Evolutionary conservation across 768 basidiomycete species (phyloP).

Genomic region (Hemileccinum impolitum): DNA sequence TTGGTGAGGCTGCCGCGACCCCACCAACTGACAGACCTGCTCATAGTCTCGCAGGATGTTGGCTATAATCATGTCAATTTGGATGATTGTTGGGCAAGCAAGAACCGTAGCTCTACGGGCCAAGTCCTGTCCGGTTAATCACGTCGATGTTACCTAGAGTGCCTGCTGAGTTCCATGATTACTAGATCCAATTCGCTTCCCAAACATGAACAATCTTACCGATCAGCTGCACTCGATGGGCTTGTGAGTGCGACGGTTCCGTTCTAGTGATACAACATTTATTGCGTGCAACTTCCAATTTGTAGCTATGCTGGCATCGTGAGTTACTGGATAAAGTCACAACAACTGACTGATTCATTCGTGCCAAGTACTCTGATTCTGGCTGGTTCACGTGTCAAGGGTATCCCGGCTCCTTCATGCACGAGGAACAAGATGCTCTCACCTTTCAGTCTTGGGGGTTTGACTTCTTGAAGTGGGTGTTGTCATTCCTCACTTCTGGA

Average conservation of each 20-base stretch:
- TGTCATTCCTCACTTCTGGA: background rate
- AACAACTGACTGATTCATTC: background rate
- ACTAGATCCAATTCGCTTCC: constrained; percentile 48
- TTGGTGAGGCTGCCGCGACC: constrained; percentile 30
- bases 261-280: background rate
- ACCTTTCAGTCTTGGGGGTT: constrained; percentile 62
- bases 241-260: constrained; percentile 38
- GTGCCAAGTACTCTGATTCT: constrained; percentile 56
- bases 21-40: background rate
- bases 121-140: constrained; percentile 52
- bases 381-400: constrained; percentile 64
- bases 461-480: constrained; percentile 55
- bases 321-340: constrained; percentile 14
- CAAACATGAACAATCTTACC: constrained; percentile 55
- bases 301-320: constrained; percentile 60
- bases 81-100: constrained; percentile 64
- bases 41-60: constrained; percentile 37
- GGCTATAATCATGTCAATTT: constrained; percentile 60
- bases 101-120: constrained; percentile 47
- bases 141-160: background rate
- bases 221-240: constrained; percentile 52
- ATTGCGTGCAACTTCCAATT: background rate
- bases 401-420: constrained; percentile 60
- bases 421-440: constrained; percentile 58
- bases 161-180: background rate